phyloP scores from a whole-genome alignment of 805 yeast genomes.

The Naumovozyma dairenensis region DNA sequence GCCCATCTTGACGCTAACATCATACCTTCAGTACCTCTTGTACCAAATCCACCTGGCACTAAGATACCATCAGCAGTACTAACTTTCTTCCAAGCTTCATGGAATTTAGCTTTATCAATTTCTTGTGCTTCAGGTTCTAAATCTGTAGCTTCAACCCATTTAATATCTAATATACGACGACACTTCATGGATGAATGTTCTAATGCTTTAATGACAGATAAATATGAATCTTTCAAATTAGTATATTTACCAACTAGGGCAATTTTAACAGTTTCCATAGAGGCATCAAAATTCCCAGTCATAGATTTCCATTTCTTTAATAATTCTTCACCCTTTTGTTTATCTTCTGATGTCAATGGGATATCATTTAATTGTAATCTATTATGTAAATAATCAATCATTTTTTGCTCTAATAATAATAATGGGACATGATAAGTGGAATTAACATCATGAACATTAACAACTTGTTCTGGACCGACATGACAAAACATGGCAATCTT shows the following conservation, averaged over 20 bases:
- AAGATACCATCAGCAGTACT: conserved; percentile 93
- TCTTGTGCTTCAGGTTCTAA: conserved; percentile 66
- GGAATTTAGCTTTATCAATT: conserved; percentile 64
- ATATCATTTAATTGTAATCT: conserved; percentile 55
- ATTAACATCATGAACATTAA: conserved; percentile 93
- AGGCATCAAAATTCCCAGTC: conserved; percentile 71
- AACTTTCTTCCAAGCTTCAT: conserved; percentile 89
- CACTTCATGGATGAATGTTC: conserved; percentile 94
- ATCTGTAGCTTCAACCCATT: conserved; percentile 93
- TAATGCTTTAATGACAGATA: conserved; percentile 87
- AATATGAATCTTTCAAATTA: conserved; percentile 85
- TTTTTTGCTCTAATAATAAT: conserved; percentile 74
- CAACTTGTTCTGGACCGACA: conserved; percentile 95
- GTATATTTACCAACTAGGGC: conserved; percentile 98
- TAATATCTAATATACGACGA: conserved; percentile 71
- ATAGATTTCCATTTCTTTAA: conserved; percentile 70
- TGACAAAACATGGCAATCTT: conserved; percentile 99
- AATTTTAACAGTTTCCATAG: conserved; percentile 80
- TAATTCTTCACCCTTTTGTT: conserved; percentile 55
- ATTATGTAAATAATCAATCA: conserved; percentile 60
- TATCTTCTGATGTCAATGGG: conserved; percentile 39
- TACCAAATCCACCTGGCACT: conserved; percentile 98
- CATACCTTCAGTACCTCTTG: conserved; percentile 98
- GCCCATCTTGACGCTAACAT: conserved; percentile 95
- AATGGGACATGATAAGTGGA: conserved; percentile 97